These are phyloP conservation scores for Micromonas pusilla DNA, from an alignment of 139 green algal genomes.

Conservation along the genomic window DNA sequence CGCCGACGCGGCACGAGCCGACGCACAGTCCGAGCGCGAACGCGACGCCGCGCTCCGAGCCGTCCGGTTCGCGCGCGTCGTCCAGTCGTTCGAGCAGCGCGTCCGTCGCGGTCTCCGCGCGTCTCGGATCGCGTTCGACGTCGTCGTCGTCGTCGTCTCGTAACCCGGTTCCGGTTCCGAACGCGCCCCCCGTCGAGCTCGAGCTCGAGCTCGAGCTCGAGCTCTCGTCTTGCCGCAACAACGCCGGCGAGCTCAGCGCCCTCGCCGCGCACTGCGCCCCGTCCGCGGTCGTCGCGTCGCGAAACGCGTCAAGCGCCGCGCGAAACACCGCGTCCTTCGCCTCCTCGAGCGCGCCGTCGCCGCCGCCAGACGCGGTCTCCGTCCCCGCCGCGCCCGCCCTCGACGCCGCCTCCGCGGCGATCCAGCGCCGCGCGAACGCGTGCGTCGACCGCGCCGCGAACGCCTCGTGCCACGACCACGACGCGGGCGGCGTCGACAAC, in stretches of 20 bases:
- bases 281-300: no score
- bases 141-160: not conserved
- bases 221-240: no score
- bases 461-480: not conserved
- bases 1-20: no score
- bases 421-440: not conserved
- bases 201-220: not conserved
- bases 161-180: no score
- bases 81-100: not conserved
- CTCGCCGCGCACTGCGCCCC: no score
- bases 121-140: not conserved
- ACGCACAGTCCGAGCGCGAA: no score
- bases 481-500: not conserved
- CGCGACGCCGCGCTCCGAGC: not conserved
- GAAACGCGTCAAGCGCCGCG: no score
- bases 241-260: no score
- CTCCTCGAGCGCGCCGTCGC: no score
- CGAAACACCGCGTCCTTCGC: no score
- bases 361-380: not conserved
- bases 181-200: not conserved
- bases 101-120: no score
- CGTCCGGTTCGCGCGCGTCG: not conserved
- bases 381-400: no score
- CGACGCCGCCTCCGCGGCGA: not conserved
- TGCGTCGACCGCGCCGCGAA: not conserved